phyloP scores from a whole-genome alignment of 176 grass and related monocot genomes.

The Phyllostachys edulis region DNA sequence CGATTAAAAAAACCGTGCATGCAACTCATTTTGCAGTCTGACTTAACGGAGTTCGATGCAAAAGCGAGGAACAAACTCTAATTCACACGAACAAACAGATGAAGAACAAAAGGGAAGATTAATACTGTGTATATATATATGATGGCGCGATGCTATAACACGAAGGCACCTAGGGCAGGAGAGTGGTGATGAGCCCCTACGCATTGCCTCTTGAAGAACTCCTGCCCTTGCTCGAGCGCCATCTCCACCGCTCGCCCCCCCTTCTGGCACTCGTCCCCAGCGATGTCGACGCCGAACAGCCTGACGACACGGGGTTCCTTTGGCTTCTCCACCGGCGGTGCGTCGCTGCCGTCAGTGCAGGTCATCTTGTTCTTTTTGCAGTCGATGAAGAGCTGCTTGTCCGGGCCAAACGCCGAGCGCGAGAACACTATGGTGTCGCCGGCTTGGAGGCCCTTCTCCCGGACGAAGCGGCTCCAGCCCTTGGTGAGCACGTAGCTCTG shows the following conservation, averaged over 20 bases:
- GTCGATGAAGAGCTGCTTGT: conserved; percentile 78
- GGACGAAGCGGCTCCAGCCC: conserved; percentile 91
- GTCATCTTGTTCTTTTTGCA: conserved; percentile 45
- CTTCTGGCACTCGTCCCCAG: conserved; percentile 34
- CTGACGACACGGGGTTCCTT: conserved; percentile 41
- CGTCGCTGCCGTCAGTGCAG: neutral
- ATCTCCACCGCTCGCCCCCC: conserved; percentile 21
- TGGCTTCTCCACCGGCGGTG: neutral
- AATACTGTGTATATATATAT: neutral
- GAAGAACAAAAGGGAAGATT: neutral
- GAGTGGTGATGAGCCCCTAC: conserved; percentile 16
- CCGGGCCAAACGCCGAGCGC: conserved; percentile 38
- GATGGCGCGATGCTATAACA: conserved; percentile 27
- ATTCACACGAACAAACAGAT: neutral
- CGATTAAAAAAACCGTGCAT: too few relatives aligned
- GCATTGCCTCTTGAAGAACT: conserved; percentile 44
- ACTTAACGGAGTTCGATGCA: neutral
- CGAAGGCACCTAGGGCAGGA: conserved; percentile 50
- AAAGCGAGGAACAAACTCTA: conserved; percentile 11
- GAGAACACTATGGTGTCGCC: conserved; percentile 79
- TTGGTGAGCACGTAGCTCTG: conserved; percentile 99
- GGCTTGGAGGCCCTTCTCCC: conserved; percentile 86
- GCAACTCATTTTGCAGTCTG: conserved; percentile 22
- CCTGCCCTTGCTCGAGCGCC: conserved; percentile 10
- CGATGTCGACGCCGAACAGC: conserved; percentile 75